phyloP scores from a whole-genome alignment of 208 protist genomes.

The Leishmania turanica region DNA sequence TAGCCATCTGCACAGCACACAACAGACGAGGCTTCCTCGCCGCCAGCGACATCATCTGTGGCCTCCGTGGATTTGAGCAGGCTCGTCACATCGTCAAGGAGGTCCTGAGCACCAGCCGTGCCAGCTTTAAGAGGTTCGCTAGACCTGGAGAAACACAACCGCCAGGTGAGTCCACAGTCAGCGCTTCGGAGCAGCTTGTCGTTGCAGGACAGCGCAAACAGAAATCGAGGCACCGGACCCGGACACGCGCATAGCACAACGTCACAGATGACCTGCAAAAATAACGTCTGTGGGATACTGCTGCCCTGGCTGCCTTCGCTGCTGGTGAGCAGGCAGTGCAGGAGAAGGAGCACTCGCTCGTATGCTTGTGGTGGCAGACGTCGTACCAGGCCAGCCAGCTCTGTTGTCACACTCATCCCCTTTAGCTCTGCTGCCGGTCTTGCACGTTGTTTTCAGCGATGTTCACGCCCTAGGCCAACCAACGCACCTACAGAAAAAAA shows the following conservation, averaged over 20 bases:
- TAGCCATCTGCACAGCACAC: constrained; percentile 32
- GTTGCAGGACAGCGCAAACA: constrained; percentile 63
- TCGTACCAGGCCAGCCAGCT: constrained; percentile 42
- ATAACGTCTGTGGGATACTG: constrained; percentile 16
- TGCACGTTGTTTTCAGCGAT: not conserved
- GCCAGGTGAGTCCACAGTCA: constrained; percentile 68
- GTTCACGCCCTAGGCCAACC: not conserved
- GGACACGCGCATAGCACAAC: constrained; percentile 41
- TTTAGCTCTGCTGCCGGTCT: not conserved
- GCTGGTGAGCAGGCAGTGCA: constrained; percentile 26
- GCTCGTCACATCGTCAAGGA: constrained; percentile 19
- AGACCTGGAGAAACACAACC: constrained; percentile 28
- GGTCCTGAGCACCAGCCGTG: not conserved
- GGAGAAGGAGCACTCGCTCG: constrained; percentile 34
- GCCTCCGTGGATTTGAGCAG: constrained; percentile 17
- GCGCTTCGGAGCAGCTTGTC: constrained; percentile 60
- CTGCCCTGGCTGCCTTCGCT: not conserved
- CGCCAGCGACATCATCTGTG: constrained; percentile 11
- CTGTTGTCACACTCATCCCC: constrained; percentile 25
- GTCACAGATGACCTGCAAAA: constrained; percentile 24
- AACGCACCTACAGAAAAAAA: not conserved
- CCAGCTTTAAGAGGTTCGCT: not conserved
- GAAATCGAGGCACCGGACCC: constrained; percentile 46
- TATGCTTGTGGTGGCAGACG: constrained; percentile 32
- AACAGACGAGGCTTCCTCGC: not conserved